Evolutionary conservation across 164 flowering plant species (phyloP), one percentile per base, ranked within the genome.

Genomic region (Warburgia ugandensis): DNA sequence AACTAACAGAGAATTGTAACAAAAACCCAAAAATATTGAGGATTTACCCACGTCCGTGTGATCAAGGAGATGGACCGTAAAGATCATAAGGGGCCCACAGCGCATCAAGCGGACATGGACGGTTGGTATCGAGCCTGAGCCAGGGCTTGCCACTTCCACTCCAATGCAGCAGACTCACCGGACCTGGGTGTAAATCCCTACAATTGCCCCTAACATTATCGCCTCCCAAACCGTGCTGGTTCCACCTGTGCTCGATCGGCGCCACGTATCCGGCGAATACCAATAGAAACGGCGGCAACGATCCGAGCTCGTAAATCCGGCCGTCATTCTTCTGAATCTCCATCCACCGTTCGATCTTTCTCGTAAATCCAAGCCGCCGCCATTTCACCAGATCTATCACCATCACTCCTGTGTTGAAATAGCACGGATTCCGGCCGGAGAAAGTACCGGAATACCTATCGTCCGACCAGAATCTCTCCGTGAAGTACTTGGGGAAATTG

Each of bases 321-420:
- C 59, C 67, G 26, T n/a, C n/a, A n/a, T 54, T 66, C 72, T 78
- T 80, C 77, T 92, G 99, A 28, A 82, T 72, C 75, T 88, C 91
- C 99, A 92, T 92, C 99, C 99, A 92, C 55, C 70, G 59, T 56
- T 92, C 99, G 31, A 92, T 88, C 78, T 69, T 65, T 55, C 54
- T 75, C 47, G 95, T 83, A 76, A 71, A 84, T 40, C 94, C 87
- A n/a, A 47, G 53, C 60, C 77, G 69, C 70, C 99, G 72, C 99
- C 96, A 92, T 46, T 54, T 72, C 35, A 29, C 74, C 69, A 92
- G 72, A 68, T 92, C 99, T 23, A 92, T 86, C 39, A 92, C 96
- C 96, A 92, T 86, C 45, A 92, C 99, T 0, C 99, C 99, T 0
- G 99, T 83, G 73, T 92, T 92, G 75, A 92, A 92, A 62, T 92